phyloP scores from a whole-genome alignment of 371 early-diverging fungal species.

The Actinomortierella ambigua region DNA sequence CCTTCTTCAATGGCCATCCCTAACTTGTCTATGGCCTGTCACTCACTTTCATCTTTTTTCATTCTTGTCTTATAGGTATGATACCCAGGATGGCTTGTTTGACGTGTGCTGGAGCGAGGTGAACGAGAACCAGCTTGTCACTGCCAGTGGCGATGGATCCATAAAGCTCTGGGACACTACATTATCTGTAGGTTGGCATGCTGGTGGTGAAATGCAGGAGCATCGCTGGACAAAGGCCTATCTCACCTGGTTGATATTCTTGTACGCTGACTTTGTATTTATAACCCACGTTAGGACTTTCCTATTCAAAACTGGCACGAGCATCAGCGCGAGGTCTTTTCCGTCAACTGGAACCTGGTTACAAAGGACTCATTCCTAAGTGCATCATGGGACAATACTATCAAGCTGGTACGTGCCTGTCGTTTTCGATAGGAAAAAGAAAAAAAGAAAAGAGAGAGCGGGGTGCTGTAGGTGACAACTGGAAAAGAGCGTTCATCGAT shows the following conservation, averaged over 20 bases:
- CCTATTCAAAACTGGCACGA: slow-evolving; percentile 94
- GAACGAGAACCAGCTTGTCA: slow-evolving; percentile 92
- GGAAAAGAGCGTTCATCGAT: too few relatives aligned
- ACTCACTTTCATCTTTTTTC: too few relatives aligned
- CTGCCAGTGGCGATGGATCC: slow-evolving; percentile 92
- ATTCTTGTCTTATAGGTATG: slow-evolving; percentile 63
- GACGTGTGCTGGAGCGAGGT: slow-evolving; percentile 94
- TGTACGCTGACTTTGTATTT: slow-evolving; percentile 1
- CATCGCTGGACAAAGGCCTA: neutral
- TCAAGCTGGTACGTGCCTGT: slow-evolving; percentile 78
- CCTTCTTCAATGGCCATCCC: too few relatives aligned
- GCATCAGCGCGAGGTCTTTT: slow-evolving; percentile 91
- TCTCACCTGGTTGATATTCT: neutral
- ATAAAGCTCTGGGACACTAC: slow-evolving; percentile 93
- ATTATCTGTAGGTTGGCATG: slow-evolving; percentile 62
- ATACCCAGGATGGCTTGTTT: slow-evolving; percentile 95
- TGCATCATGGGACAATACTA: slow-evolving; percentile 93
- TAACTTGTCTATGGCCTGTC: too few relatives aligned
- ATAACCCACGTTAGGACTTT: slow-evolving; percentile 64
- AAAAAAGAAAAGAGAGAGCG: too few relatives aligned
- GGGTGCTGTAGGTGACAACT: too few relatives aligned
- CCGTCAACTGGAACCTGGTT: slow-evolving; percentile 92
- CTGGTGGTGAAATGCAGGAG: neutral
- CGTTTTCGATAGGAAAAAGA: neutral
- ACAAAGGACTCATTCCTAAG: slow-evolving; percentile 86